phyloP scores from a whole-genome alignment of 768 basidiomycete genomes.

The Tricholoma furcatifolium region DNA sequence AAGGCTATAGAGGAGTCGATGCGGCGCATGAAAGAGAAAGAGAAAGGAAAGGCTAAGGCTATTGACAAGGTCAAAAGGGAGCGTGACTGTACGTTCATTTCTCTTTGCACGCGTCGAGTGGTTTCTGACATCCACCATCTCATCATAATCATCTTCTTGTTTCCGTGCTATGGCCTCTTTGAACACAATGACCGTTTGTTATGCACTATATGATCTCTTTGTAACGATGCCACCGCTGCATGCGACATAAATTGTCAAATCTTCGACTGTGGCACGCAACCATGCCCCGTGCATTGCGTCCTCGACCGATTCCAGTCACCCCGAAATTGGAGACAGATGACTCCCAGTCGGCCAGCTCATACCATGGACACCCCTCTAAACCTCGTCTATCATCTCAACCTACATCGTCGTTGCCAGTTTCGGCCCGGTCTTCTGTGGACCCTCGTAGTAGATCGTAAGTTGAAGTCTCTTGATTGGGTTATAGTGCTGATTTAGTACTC shows the following conservation, averaged over 20 bases:
- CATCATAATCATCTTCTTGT: conserved; percentile 7
- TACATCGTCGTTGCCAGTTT: conserved; percentile 41
- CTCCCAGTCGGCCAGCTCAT: conserved; percentile 33
- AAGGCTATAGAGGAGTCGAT: conserved; percentile 74
- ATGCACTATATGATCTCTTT: not conserved
- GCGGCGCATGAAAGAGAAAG: conserved; percentile 74
- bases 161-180: conserved; percentile 3
- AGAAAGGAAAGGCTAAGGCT: conserved; percentile 70
- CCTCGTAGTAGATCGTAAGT: conserved; percentile 58
- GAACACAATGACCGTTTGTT: not conserved
- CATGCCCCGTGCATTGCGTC: not conserved
- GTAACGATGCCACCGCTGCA: not conserved
- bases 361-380: conserved; percentile 35
- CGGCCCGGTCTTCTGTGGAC: conserved; percentile 56
- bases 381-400: conserved; percentile 48
- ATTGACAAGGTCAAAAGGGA: conserved; percentile 72
- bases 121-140: conserved; percentile 22
- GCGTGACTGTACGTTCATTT: conserved; percentile 64
- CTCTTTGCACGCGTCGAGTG: conserved; percentile 14
- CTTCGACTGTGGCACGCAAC: not conserved
- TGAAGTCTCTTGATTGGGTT: conserved; percentile 1
- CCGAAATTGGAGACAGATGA: conserved; percentile 56
- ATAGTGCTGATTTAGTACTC: conserved; percentile 4
- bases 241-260: not conserved
- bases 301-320: conserved; percentile 30